A percentile compares a stretch with the other conserved stretches of the same genome.
Evolutionary conservation across 495 filamentous ascomycete genomes (phyloP).

Genomic region (Rhizodiscina lignyota): DNA sequence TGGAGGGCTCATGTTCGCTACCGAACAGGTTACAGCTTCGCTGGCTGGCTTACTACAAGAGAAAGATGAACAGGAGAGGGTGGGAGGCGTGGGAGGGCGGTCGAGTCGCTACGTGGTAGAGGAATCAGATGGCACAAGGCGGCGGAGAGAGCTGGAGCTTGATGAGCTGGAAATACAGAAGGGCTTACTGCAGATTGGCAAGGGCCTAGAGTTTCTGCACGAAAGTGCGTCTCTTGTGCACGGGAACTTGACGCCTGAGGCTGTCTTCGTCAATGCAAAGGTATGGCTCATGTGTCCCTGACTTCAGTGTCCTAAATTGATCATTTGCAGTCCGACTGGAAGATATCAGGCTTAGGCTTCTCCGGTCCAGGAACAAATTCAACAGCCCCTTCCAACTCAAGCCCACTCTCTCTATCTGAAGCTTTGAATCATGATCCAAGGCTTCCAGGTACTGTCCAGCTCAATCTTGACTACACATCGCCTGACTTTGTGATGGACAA

Average conservation of each 20-base stretch:
- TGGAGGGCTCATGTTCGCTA: conserved; percentile 90
- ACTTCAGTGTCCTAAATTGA: conserved; percentile 7
- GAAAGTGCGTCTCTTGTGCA: conserved; percentile 91
- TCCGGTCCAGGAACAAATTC: conserved; percentile 59
- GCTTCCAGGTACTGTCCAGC: conserved; percentile 64
- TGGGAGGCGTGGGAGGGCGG: conserved; percentile 46
- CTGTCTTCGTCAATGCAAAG: conserved; percentile 90
- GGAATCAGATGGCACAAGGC: conserved; percentile 48
- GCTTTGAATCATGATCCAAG: conserved; percentile 74
- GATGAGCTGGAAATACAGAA: conserved; percentile 98
- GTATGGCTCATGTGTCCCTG: conserved; percentile 24
- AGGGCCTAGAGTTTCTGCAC: conserved; percentile 89
- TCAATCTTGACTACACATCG: conserved; percentile 83
- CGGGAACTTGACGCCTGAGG: conserved; percentile 86
- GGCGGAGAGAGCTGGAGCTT: conserved; percentile 72
- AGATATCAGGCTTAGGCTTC: conserved; percentile 86
- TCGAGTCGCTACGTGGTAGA: conserved; percentile 69
- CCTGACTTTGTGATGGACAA: conserved; percentile 87
- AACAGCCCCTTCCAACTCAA: conserved; percentile 46
- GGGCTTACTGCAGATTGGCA: conserved; percentile 79
- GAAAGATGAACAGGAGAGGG: conserved; percentile 76
- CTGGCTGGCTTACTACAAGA: conserved; percentile 69
- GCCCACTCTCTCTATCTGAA: conserved; percentile 66
- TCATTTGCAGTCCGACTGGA: conserved; percentile 72
- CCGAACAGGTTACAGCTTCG: conserved; percentile 74